Conservation (phyloP, 2,329 filamentous ascomycete genomes). For the Aspergillus flavus region DNA sequence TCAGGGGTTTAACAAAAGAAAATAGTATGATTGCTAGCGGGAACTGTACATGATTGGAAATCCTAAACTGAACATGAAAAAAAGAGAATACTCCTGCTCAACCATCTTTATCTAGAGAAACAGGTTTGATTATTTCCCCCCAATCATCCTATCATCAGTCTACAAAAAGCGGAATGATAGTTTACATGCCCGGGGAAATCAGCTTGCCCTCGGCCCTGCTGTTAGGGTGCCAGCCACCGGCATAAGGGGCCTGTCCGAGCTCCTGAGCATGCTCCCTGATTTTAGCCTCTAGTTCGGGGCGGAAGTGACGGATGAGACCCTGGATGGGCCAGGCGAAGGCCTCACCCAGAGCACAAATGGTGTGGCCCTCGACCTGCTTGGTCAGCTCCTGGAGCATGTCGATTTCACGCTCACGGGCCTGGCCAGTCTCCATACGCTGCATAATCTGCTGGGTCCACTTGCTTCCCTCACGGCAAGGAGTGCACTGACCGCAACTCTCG, state of each 20-base stretch:
- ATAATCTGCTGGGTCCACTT: constrained; percentile 99
- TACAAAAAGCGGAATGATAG: constrained; percentile 16
- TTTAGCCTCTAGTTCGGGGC: constrained; percentile 89
- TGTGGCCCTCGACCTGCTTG: constrained; percentile 99
- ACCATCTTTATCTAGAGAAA: constrained; percentile 9
- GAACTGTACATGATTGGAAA: constrained; percentile 3
- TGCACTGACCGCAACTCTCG: constrained; percentile 98
- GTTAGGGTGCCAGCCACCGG: constrained; percentile 84
- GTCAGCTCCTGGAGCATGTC: constrained; percentile 99
- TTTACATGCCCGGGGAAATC: constrained; percentile 90
- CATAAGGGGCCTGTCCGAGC: constrained; percentile 68
- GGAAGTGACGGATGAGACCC: constrained; percentile 96
- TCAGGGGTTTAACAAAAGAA: not conserved
- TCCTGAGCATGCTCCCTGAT: constrained; percentile 78
- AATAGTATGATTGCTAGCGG: constrained; percentile 8
- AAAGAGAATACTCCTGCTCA: constrained; percentile 8
- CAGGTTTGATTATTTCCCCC: constrained; percentile 4
- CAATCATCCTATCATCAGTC: constrained; percentile 7
- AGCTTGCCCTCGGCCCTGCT: constrained; percentile 77
- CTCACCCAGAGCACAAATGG: constrained; percentile 96
- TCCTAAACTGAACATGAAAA: constrained; percentile 11
- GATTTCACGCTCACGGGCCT: constrained; percentile 87
- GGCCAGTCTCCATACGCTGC: constrained; percentile 90
- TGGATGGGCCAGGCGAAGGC: constrained; percentile 99
- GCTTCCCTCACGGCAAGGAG: constrained; percentile 97